These are phyloP conservation scores for Silene coronaria DNA, from an alignment of 179 eudicot genomes.

Conservation along the genomic window DNA sequence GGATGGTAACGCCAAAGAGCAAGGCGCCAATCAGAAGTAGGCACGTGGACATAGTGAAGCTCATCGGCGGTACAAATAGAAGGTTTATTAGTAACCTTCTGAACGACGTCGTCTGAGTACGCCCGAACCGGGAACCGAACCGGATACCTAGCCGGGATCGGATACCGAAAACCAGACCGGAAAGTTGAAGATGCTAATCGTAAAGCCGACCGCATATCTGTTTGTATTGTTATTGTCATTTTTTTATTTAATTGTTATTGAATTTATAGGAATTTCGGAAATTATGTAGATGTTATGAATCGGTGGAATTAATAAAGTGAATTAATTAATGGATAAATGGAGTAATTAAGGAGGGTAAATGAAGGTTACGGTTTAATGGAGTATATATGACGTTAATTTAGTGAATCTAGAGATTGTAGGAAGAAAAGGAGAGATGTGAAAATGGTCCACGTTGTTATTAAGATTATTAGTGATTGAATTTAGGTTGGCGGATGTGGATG, in stretches of 20 bases:
- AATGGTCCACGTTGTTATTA: too few species aligned
- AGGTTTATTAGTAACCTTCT: slow-evolving; percentile 33
- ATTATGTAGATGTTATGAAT: neutral
- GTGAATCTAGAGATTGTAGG: too few species aligned
- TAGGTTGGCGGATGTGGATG: too few species aligned
- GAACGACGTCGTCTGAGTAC: slow-evolving; percentile 26
- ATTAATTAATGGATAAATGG: too few species aligned
- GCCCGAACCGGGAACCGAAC: slow-evolving; percentile 20
- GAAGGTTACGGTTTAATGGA: too few species aligned
- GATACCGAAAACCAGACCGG: slow-evolving; percentile 8
- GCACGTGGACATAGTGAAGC: slow-evolving; percentile 43
- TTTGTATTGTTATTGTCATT: slow-evolving; percentile 13
- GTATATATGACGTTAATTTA: too few species aligned
- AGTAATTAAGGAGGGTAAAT: too few species aligned
- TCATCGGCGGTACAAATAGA: slow-evolving; percentile 48
- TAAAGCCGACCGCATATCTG: slow-evolving; percentile 35
- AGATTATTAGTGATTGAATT: too few species aligned
- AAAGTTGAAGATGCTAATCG: slow-evolving; percentile 25
- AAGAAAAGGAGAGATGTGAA: too few species aligned
- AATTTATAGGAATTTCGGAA: neutral
- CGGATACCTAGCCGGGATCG: slow-evolving; percentile 4
- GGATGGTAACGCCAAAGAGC: slow-evolving; percentile 53
- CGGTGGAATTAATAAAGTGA: slow-evolving; percentile 11
- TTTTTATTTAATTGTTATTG: neutral
- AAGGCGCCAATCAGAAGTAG: slow-evolving; percentile 42